Evolutionary conservation across 2,329 filamentous ascomycete species (phyloP), one percentile per base, ranked within the genome.

Genomic region (Penicillium sp.): DNA sequence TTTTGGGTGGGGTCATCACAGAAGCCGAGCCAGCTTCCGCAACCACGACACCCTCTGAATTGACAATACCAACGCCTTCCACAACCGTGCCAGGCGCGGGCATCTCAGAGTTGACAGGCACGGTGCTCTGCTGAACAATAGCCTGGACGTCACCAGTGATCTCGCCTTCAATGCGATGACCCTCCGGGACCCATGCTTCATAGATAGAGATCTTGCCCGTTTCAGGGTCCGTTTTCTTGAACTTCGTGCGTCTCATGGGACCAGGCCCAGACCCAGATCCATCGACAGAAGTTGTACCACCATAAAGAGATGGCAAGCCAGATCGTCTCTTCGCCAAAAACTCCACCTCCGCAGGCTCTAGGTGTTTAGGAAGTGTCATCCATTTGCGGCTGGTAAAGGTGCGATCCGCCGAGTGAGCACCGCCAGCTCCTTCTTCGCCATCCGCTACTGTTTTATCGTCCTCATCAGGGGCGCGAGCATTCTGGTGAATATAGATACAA

Each of bases 131-230:
- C 44, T 80, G 79, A 44, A 77, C 74, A 48, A 79, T 73, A 27
- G 77, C 71, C 54, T 79, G 79, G 52, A 81, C 77, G 47, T 81
- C 79, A 37, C 82, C 79, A 57, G 91, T 84, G 50, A 96, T 87
- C 70, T 96, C 92, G 55, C 91, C 91, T 61, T 93, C 90, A 0
- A 96, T 83, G 5, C 80, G 79, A 70, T 95, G 90, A 0, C 91
- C 92, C 56, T 93, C 90, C 5, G 86, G 84, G 4, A 96, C 83
- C 21, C 91, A 89, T 8, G 95, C 86, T 67, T 96, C 91, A 72
- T 95, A 91, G 2, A 93, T 87, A 59, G 90, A 91, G 10, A 90
- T 83, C 65, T 93, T 93, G 24, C 93, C 93, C 24, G 81, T 82
- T 1, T 86, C 85, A 5, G 88, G 87, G 70, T 96, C 91, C 11